Conservation (phyloP, 371 early-diverging fungal species). For the Smittium culicis region DNA sequence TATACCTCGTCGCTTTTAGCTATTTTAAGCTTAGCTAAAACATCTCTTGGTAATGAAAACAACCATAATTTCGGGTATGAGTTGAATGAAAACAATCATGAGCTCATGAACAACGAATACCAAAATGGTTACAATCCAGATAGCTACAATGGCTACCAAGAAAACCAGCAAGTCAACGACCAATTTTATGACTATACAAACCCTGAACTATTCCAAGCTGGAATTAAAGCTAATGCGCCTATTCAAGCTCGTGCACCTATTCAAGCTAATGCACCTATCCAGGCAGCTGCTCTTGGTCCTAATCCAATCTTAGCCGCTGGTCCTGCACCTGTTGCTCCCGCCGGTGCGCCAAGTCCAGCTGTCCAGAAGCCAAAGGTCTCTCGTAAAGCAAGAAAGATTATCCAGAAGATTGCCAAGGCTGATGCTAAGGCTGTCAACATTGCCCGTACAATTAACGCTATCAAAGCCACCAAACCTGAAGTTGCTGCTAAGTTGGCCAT, state of each 20-base stretch:
- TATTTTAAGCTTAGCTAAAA: neutral
- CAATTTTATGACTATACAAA: neutral
- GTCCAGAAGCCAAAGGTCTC: neutral
- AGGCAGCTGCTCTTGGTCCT: neutral
- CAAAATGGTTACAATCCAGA: neutral
- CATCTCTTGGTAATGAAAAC: neutral
- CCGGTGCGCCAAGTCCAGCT: neutral
- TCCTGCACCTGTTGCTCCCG: neutral
- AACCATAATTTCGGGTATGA: neutral
- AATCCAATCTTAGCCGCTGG: neutral
- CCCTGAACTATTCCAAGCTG: neutral
- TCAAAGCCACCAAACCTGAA: neutral
- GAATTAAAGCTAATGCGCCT: neutral
- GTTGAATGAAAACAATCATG: neutral
- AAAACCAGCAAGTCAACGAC: neutral
- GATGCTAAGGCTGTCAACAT: neutral
- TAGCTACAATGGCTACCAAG: neutral
- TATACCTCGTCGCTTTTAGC: neutral
- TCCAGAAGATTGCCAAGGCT: neutral
- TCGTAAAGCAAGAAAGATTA: neutral
- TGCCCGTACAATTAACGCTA: neutral
- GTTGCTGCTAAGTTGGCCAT: neutral
- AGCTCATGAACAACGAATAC: neutral
- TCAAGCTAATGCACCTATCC: neutral
- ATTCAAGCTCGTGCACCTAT: neutral